Conservation (phyloP, 345 rosid species). For the Syzygium aromaticum region DNA sequence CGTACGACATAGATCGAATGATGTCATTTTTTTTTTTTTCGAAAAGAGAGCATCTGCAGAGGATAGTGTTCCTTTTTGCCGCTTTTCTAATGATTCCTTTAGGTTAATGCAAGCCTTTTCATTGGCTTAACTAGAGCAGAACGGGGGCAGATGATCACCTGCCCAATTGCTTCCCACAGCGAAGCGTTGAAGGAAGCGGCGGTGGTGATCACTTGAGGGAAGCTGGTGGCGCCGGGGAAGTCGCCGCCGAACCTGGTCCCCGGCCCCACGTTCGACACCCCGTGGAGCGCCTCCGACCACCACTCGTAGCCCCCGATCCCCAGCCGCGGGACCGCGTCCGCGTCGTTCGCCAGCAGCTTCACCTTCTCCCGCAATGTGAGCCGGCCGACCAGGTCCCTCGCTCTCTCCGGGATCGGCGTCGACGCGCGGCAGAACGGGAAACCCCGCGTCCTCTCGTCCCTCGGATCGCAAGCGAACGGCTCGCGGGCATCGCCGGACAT, state of each 20-base stretch:
- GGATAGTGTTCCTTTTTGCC: neutral
- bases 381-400: constrained; percentile 51
- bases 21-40: neutral
- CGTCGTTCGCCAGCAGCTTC: constrained; percentile 51
- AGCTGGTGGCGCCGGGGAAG: constrained; percentile 77
- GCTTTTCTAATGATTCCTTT: neutral
- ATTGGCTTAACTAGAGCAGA: neutral
- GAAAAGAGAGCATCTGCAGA: neutral
- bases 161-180: constrained; percentile 84
- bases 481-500: constrained; percentile 21
- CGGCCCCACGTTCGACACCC: constrained; percentile 73
- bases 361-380: constrained; percentile 71
- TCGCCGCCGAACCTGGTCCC: constrained; percentile 59
- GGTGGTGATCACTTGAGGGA: constrained; percentile 86
- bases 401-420: constrained; percentile 45
- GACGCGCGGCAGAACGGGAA: constrained; percentile 48
- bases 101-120: neutral
- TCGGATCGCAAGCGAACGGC: constrained; percentile 54
- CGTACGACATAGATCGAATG: neutral
- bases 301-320: constrained; percentile 82
- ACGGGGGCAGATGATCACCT: constrained; percentile 21
- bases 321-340: constrained; percentile 60
- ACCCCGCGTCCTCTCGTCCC: constrained; percentile 20
- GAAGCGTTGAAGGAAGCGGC: constrained; percentile 81
- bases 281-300: constrained; percentile 99